Evolutionary conservation across 2,329 filamentous ascomycete genomes (phyloP).

Genomic region (Diaporthe vaccinii): DNA sequence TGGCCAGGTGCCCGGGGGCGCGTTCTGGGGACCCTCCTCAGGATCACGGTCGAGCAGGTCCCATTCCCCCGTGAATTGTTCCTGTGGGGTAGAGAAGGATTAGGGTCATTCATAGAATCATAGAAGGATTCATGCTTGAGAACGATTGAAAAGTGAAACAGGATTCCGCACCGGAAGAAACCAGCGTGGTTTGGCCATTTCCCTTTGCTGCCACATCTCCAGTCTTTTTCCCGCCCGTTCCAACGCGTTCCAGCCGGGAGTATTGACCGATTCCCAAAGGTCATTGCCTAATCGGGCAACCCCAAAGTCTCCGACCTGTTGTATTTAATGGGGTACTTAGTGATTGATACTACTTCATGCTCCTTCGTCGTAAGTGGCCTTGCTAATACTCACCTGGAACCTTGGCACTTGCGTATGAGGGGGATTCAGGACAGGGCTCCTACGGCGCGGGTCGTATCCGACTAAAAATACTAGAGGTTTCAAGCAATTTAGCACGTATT

Average conservation of each 20-base stretch:
- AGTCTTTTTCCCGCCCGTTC: not conserved
- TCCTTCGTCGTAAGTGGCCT: not conserved
- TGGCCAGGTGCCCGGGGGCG: not conserved
- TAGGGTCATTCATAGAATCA: not conserved
- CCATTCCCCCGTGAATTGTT: constrained; percentile 31
- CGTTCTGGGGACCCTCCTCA: not conserved
- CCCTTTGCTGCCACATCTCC: not conserved
- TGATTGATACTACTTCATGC: too few relatives aligned
- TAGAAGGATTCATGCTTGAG: too few relatives aligned
- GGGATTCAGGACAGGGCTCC: not conserved
- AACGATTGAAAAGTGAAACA: not conserved
- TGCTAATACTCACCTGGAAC: not conserved
- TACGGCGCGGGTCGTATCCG: not conserved
- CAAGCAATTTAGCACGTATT: not conserved
- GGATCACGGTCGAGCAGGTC: constrained; percentile 3
- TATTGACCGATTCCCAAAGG: not conserved
- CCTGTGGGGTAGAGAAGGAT: not conserved
- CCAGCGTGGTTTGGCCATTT: not conserved
- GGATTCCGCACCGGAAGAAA: not conserved
- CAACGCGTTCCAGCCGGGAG: too few relatives aligned
- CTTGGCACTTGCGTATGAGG: not conserved
- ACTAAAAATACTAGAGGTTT: not conserved
- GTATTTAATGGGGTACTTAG: not conserved
- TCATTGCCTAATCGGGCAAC: not conserved
- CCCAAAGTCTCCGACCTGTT: constrained; percentile 8